Conservation (phyloP, 75 land plant genomes). For the Cunninghamia lanceolata region DNA sequence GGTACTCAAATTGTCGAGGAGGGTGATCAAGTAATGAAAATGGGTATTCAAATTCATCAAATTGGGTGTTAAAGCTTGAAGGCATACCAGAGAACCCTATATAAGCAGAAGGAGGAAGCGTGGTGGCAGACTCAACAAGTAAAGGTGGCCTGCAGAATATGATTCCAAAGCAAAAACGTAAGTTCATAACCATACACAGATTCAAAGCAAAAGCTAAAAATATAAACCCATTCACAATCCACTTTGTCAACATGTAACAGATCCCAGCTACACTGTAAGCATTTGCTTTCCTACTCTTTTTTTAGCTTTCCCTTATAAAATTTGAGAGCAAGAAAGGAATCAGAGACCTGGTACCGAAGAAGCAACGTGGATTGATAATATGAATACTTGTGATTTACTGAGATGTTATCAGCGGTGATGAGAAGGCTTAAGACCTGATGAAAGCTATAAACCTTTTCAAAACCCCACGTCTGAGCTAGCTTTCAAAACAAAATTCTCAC, state of each 20-base stretch:
- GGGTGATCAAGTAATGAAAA: not conserved
- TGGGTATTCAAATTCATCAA: not conserved
- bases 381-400: too few species aligned
- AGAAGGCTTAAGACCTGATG: not conserved
- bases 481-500: not conserved
- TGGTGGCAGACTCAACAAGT: not conserved
- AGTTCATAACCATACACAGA: not conserved
- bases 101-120: not conserved
- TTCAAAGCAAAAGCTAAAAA: not conserved
- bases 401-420: not conserved
- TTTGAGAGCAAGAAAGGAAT: not conserved
- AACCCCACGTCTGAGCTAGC: not conserved
- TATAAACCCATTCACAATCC: not conserved
- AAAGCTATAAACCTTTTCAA: not conserved
- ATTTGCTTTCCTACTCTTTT: not conserved
- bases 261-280: not conserved
- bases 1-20: not conserved
- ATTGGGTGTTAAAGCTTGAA: not conserved
- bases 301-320: too few species aligned
- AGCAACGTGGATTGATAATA: not conserved
- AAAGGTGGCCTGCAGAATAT: not conserved
- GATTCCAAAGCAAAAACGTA: not conserved
- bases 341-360: not conserved
- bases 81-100: not conserved
- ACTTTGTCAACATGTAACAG: not conserved